Base-by-base conservation (phyloP, 2,329 filamentous ascomycete genomes). In the Didymella sp. region DNA sequence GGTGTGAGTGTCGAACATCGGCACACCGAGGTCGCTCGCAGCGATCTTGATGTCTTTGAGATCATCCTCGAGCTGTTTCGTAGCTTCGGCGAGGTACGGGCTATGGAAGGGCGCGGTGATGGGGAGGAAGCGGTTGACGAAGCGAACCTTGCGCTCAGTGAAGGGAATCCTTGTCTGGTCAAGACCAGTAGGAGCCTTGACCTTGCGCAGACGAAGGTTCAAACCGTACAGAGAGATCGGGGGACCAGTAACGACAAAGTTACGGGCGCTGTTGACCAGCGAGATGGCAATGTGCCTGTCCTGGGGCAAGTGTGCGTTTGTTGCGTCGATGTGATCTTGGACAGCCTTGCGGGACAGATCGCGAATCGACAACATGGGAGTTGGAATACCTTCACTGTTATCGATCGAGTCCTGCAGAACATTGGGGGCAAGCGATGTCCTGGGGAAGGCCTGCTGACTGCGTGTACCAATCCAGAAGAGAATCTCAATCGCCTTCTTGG, bases 101-200 rank as follows among this genome's bases (percentile, higher is more conserved):
- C 95, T 99, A 83, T 99, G 95, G 84, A 99, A 99, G 4, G 95
- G 96, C 9, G 95, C 92, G 1, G 94, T 97, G 76, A 99, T 99
- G 43, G 95, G 96, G 59, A 99, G 81, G 83, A 99, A 99, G 59
- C 95, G 89, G 81, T 97, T 97, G 60, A 92, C 91, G 68, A 99
- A 99, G 71, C 95, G 92, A 54, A 97, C 85, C 80, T 99, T 99
- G 68, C 95, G 90, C 79, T 99, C 89, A 0, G 94, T 98, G 81
- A 92, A 92, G 6, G 96, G 96, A 51, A 98, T 89, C 58, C 93
- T 87, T 65, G 90, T 96, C 79, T 99, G 96, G 73, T 99, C 95
- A 35, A 99, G 83, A 40, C 96, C 95, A n/a, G 95, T 98, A 4
- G 95, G 89, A 1, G 95, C 94, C 83, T 97, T 99, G 75, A 96